These are phyloP conservation scores for Boletus subcaerulescens DNA, from an alignment of 768 basidiomycete species.

Conservation along the genomic window DNA sequence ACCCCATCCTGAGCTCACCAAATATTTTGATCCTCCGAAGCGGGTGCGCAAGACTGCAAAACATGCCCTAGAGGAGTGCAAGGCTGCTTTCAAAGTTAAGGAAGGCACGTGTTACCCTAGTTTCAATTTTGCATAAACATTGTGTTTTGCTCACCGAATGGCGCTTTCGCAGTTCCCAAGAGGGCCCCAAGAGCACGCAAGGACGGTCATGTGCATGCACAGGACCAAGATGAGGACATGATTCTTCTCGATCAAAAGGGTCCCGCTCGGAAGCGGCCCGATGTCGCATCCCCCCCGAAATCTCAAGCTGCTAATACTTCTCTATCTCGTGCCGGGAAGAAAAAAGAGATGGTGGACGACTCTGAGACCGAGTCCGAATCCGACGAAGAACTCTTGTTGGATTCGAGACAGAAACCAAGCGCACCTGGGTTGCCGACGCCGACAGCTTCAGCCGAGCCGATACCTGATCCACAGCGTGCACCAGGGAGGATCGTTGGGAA, in stretches of 20 bases:
- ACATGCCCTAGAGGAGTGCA: slow-evolving; percentile 57
- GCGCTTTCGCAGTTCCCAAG: slow-evolving; percentile 53
- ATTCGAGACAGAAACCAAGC: slow-evolving; percentile 8
- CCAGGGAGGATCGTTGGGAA: slow-evolving; percentile 75
- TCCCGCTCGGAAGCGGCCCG: slow-evolving; percentile 17
- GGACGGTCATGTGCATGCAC: slow-evolving; percentile 59
- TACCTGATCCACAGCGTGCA: slow-evolving; percentile 50
- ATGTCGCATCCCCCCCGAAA: slow-evolving; percentile 4
- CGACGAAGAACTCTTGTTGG: slow-evolving; percentile 32
- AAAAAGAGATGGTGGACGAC: slow-evolving; percentile 28
- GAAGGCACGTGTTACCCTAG: slow-evolving; percentile 47
- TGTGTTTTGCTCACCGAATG: not conserved
- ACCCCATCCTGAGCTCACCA: slow-evolving; percentile 79
- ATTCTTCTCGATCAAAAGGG: slow-evolving; percentile 49
- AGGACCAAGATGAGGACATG: slow-evolving; percentile 58
- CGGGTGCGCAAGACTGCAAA: slow-evolving; percentile 60
- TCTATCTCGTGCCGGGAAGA: slow-evolving; percentile 4
- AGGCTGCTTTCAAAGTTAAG: slow-evolving; percentile 69
- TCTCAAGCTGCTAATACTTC: slow-evolving; percentile 4
- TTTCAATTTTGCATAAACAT: not conserved
- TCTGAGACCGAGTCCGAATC: slow-evolving; percentile 58
- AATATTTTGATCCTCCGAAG: slow-evolving; percentile 79
- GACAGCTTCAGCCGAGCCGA: slow-evolving; percentile 45
- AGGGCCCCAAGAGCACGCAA: slow-evolving; percentile 53
- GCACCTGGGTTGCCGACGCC: slow-evolving; percentile 48